Conservation (phyloP, 805 yeast genomes). For the Ogataea nonfermentans region DNA sequence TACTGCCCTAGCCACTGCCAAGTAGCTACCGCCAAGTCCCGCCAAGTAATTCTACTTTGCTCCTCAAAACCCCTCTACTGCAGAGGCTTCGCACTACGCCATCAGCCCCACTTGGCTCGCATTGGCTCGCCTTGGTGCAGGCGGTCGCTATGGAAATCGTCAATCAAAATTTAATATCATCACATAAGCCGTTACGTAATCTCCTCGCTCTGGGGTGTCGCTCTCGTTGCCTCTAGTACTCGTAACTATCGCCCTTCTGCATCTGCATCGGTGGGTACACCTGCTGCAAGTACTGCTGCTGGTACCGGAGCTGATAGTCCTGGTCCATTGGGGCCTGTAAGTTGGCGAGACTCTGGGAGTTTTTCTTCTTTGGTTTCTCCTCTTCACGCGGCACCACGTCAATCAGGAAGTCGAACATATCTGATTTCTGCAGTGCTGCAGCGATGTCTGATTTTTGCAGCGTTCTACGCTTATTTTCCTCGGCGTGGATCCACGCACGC, state of each 20-base stretch:
- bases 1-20: no score
- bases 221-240: conserved; percentile 2
- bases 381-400: conserved; percentile 94
- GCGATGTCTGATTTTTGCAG: conserved; percentile 93
- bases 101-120: background rate
- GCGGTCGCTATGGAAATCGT: no score
- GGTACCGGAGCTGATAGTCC: conserved; percentile 24
- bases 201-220: background rate
- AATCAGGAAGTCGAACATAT: conserved; percentile 95
- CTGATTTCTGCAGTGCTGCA: conserved; percentile 89
- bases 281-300: conserved; percentile 20
- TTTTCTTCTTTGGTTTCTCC: conserved; percentile 49
- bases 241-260: conserved; percentile 9
- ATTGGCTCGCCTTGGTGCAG: background rate
- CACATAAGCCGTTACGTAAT: conserved; percentile 9
- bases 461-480: conserved; percentile 92
- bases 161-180: background rate
- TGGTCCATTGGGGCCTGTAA: conserved; percentile 15
- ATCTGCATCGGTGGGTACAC: conserved; percentile 15
- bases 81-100: no score
- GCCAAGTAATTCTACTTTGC: no score
- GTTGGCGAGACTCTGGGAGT: conserved; percentile 25
- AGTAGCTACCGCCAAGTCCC: no score
- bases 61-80: no score
- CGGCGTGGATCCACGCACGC: conserved; percentile 99